Evolutionary conservation across 1,284 basidiomycete species (phyloP).

Genomic region (Boletus semigastroideus): DNA sequence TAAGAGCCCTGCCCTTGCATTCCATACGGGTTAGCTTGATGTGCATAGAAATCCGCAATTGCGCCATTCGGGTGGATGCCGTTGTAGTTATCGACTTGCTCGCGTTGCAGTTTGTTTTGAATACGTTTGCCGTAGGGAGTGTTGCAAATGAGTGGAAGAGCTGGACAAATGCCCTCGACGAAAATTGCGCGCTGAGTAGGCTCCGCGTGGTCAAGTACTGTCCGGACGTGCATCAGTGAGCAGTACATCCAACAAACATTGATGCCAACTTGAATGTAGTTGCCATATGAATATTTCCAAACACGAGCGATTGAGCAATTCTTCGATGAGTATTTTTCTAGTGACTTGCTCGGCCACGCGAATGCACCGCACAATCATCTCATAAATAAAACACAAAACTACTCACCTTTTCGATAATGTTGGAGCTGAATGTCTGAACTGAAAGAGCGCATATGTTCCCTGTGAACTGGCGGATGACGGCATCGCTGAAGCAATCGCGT

Average conservation of each 20-base stretch:
- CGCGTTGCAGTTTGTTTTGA: conserved; percentile 94
- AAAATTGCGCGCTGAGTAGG: conserved; percentile 81
- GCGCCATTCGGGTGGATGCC: conserved; percentile 53
- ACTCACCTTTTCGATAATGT: conserved; percentile 92
- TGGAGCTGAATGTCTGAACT: conserved; percentile 98
- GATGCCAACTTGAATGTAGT: conserved; percentile 78
- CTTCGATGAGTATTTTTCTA: conserved; percentile 93
- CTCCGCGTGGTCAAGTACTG: conserved; percentile 94
- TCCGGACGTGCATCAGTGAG: conserved; percentile 48
- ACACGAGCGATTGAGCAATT: conserved; percentile 91
- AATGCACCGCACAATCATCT: conserved; percentile 76
- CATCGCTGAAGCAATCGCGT: conserved; percentile 97
- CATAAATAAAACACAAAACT: conserved; percentile 8
- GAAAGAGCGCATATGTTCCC: conserved; percentile 98
- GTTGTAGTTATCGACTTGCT: conserved; percentile 75
- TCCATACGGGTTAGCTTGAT: conserved; percentile 60
- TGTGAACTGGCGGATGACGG: conserved; percentile 94
- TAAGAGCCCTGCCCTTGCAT: conserved; percentile 50
- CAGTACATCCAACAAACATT: background rate
- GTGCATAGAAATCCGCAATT: conserved; percentile 67
- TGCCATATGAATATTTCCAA: conserved; percentile 97
- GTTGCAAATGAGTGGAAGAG: conserved; percentile 92
- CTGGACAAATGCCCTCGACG: conserved; percentile 95
- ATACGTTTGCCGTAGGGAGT: conserved; percentile 98
- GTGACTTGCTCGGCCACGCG: conserved; percentile 95